Percentiles rank a stretch among this genome's conserved stretches.
Evolutionary conservation across 2,329 filamentous ascomycete genomes (phyloP).

Genomic region (Elsinoe ampelina): DNA sequence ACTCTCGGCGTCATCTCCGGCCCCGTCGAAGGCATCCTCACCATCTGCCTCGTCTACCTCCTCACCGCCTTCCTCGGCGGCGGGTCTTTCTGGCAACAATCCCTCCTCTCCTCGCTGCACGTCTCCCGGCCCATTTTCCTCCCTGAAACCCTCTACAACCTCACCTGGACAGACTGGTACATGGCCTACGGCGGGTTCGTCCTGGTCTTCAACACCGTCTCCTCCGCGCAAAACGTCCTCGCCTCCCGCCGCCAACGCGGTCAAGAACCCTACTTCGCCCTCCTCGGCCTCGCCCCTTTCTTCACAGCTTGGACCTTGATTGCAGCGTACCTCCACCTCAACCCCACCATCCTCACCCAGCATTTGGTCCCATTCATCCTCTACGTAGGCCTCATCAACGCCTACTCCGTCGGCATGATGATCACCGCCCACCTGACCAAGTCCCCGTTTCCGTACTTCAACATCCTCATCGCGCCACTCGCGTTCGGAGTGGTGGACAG

Average conservation of each 20-base stretch:
- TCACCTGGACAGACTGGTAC: conserved; percentile 88
- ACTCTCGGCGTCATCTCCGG: conserved; percentile 88
- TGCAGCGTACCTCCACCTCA: conserved; percentile 68
- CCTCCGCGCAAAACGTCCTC: conserved; percentile 72
- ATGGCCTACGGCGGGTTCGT: conserved; percentile 77
- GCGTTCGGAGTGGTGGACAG: conserved; percentile 72
- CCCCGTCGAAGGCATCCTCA: conserved; percentile 87
- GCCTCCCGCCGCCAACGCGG: conserved; percentile 64
- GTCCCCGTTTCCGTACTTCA: conserved; percentile 80
- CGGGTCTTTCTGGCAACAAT: conserved; percentile 85
- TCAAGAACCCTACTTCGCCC: conserved; percentile 61
- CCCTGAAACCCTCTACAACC: conserved; percentile 61
- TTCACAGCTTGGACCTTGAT: conserved; percentile 69
- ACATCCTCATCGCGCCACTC: conserved; percentile 72
- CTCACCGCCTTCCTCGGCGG: conserved; percentile 79
- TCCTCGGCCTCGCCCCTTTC: conserved; percentile 77
- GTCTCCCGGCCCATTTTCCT: conserved; percentile 56
- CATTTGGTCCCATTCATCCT: conserved; percentile 85
- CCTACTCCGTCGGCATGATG: conserved; percentile 90
- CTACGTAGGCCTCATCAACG: conserved; percentile 83
- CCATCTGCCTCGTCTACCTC: conserved; percentile 70
- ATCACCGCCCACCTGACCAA: conserved; percentile 90
- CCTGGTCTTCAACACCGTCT: conserved; percentile 71
- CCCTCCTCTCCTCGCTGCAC: conserved; percentile 63
- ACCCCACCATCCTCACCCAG: conserved; percentile 70